Evolutionary conservation across 768 basidiomycete genomes (phyloP).

Genomic region (Suillus brevipes): DNA sequence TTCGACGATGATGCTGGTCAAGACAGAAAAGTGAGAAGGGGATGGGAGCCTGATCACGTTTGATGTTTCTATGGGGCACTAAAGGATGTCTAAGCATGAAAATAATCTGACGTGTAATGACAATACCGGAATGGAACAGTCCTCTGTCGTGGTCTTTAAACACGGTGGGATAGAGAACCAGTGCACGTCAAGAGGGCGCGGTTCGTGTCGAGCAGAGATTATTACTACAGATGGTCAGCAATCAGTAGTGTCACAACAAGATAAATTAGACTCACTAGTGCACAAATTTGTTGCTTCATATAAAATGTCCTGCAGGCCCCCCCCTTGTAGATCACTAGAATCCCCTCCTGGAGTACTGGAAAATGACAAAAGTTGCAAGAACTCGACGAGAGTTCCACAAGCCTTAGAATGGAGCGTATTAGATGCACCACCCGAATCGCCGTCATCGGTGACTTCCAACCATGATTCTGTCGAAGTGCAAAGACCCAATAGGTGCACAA

Average conservation of each 20-base stretch:
- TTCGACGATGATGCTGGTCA: conserved; percentile 49
- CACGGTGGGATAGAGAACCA: conserved; percentile 43
- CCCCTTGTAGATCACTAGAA: conserved; percentile 22
- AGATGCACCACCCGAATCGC: conserved; percentile 46
- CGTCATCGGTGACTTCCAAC: conserved; percentile 46
- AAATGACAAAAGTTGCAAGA: conserved; percentile 38
- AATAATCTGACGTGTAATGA: background rate
- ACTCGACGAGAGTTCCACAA: conserved; percentile 40
- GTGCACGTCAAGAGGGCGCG: conserved; percentile 38
- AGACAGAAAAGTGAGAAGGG: conserved; percentile 42
- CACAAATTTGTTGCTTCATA: conserved; percentile 5
- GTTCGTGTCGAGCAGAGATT: conserved; percentile 23
- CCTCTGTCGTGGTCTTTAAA: conserved; percentile 31
- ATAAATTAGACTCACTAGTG: background rate
- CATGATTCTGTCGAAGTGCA: conserved; percentile 60
- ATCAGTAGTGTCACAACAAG: background rate
- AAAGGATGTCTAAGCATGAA: background rate
- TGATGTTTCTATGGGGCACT: conserved; percentile 22
- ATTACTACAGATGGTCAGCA: background rate
- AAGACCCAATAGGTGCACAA: conserved; percentile 53
- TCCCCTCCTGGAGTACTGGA: background rate
- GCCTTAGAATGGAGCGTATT: conserved; percentile 48
- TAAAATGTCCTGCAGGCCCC: conserved; percentile 41
- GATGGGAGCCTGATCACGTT: conserved; percentile 40
- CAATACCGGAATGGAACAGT: conserved; percentile 35